phyloP scores from a whole-genome alignment of 2,329 filamentous ascomycete species.

The Cladosporium colombiae region DNA sequence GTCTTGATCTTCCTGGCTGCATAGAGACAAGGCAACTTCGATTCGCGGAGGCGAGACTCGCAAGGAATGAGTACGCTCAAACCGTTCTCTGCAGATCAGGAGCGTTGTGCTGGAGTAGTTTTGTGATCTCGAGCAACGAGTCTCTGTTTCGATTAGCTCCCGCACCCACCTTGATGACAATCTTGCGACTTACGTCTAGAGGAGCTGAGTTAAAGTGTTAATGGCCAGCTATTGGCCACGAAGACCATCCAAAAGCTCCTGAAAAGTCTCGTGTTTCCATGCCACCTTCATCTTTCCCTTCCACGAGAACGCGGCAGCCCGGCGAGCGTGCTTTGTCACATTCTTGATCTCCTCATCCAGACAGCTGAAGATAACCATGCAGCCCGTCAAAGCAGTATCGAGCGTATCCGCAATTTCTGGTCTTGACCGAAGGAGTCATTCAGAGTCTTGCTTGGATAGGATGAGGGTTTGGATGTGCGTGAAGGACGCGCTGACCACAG shows the following conservation, averaged over 20 bases:
- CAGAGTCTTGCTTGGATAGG: neutral
- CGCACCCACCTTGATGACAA: neutral
- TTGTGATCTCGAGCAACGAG: neutral
- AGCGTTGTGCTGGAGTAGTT: neutral
- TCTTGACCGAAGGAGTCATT: neutral
- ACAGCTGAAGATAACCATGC: slow-evolving; percentile 1
- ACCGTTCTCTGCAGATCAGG: neutral
- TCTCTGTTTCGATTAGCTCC: neutral
- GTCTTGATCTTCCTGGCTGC: neutral
- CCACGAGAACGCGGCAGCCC: neutral
- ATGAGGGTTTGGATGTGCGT: slow-evolving; percentile 1
- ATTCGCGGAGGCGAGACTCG: neutral
- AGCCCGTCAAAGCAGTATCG: slow-evolving; percentile 3
- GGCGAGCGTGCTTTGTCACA: neutral
- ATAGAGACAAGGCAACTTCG: neutral
- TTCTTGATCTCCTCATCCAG: slow-evolving; percentile 1
- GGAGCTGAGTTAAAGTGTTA: neutral
- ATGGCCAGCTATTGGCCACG: neutral
- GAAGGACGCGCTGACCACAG: neutral
- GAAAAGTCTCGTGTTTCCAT: neutral
- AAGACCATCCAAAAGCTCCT: neutral
- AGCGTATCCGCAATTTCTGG: neutral
- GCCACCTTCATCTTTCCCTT: neutral
- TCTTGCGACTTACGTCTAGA: neutral
- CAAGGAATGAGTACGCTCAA: neutral